Evolutionary conservation across 2,329 filamentous ascomycete species (phyloP).

Genomic region (Cladosporium sp.): DNA sequence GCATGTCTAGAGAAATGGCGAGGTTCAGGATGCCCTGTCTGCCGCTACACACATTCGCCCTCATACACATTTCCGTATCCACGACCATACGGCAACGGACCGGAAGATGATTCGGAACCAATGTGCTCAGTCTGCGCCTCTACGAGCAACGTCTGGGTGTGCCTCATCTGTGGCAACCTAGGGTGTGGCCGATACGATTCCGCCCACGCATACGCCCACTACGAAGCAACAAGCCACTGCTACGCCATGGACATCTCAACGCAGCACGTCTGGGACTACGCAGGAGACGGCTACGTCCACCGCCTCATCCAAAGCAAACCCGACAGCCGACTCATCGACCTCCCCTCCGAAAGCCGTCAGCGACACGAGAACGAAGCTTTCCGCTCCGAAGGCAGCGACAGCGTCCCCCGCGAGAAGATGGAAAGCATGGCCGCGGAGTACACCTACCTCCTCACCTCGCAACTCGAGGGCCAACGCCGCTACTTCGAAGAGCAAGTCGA

Average conservation of each 20-base stretch:
- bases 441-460: conserved; percentile 85
- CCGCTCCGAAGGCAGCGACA: conserved; percentile 51
- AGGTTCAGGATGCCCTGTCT: conserved; percentile 89
- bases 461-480: conserved; percentile 84
- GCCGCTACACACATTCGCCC: conserved; percentile 73
- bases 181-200: conserved; percentile 96
- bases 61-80: conserved; percentile 37
- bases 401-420: conserved; percentile 67
- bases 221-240: conserved; percentile 82
- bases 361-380: conserved; percentile 36
- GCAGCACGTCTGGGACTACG: conserved; percentile 98
- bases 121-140: conserved; percentile 80
- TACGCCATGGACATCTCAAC: conserved; percentile 91
- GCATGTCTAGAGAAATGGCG: conserved; percentile 96
- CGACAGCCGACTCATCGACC: conserved; percentile 70
- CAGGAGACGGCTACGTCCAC: conserved; percentile 92
- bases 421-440: conserved; percentile 89
- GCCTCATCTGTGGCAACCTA: conserved; percentile 85
- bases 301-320: conserved; percentile 90
- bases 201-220: conserved; percentile 90
- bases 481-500: conserved; percentile 94
- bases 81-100: conserved; percentile 25
- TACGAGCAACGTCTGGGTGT: conserved; percentile 86
- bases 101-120: conserved; percentile 56
- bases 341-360: conserved; percentile 48